These are phyloP conservation scores for Catharanthus roseus DNA, from an alignment of 257 asterid genomes.

Conservation along the genomic window DNA sequence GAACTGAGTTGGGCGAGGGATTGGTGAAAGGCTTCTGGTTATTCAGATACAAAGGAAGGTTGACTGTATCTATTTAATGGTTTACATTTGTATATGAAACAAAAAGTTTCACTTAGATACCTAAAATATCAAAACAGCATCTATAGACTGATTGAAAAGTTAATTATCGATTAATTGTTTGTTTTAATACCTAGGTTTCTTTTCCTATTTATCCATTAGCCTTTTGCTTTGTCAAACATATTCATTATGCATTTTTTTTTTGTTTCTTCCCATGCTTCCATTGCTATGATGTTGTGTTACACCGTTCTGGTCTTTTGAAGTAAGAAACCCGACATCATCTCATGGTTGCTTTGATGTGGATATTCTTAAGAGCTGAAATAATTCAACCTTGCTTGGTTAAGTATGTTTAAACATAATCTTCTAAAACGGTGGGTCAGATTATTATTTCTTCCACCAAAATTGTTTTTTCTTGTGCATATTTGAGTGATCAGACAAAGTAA, in stretches of 20 bases:
- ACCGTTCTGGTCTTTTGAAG: neutral
- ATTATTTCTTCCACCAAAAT: neutral
- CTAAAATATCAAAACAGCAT: neutral
- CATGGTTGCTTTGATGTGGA: neutral
- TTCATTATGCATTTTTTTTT: neutral
- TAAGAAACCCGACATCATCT: neutral
- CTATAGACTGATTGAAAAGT: neutral
- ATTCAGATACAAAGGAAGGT: neutral
- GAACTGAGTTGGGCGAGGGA: neutral
- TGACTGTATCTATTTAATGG: neutral
- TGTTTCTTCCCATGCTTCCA: neutral
- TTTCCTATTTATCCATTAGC: neutral
- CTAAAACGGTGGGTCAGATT: neutral
- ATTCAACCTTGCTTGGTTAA: neutral
- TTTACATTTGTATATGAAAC: neutral
- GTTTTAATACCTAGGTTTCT: neutral
- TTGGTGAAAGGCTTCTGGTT: neutral
- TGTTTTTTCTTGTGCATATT: neutral
- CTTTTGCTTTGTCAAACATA: no score
- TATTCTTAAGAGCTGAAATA: neutral
- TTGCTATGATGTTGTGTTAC: neutral
- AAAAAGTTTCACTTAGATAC: neutral
- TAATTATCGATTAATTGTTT: constrained; percentile 1
- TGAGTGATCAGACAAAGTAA: neutral
- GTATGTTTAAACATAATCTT: neutral